Conservation (phyloP, 306 rosid species). For the Senna siamea region DNA sequence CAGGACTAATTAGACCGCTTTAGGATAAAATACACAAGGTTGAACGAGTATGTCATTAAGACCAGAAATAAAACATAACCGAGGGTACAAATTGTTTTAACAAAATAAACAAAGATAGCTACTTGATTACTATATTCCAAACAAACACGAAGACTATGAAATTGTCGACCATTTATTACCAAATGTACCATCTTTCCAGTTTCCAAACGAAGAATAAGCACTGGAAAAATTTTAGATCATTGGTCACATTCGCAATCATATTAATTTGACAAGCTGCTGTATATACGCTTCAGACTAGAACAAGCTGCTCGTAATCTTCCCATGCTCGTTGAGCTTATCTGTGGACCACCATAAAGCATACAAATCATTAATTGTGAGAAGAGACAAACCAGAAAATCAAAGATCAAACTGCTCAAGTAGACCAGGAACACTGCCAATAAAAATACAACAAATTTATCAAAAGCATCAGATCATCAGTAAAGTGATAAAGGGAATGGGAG, state of each 20-base stretch:
- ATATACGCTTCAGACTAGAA: slow-evolving; percentile 85
- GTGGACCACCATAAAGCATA: slow-evolving; percentile 29
- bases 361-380: not conserved
- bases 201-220: slow-evolving; percentile 27
- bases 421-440: slow-evolving; percentile 11
- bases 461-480: slow-evolving; percentile 1
- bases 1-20: not conserved
- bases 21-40: not conserved
- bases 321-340: slow-evolving; percentile 68
- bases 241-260: slow-evolving; percentile 2
- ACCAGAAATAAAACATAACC: not conserved
- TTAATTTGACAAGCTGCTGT: slow-evolving; percentile 64
- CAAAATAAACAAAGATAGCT: slow-evolving; percentile 22
- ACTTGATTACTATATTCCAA: slow-evolving; percentile 41
- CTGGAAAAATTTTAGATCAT: slow-evolving; percentile 1
- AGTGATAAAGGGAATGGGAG: not conserved
- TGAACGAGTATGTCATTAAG: not conserved
- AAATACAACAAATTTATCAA: not conserved
- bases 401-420: not conserved
- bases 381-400: not conserved
- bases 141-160: slow-evolving; percentile 28
- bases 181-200: slow-evolving; percentile 16
- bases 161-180: slow-evolving; percentile 35
- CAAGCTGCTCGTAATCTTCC: slow-evolving; percentile 65
- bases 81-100: slow-evolving; percentile 28